Percentiles rank a stretch among this genome's conserved stretches.
These are phyloP conservation scores for Pseudogymnoascus sp. DNA, from an alignment of 2,329 filamentous ascomycete genomes.

Conservation along the genomic window DNA sequence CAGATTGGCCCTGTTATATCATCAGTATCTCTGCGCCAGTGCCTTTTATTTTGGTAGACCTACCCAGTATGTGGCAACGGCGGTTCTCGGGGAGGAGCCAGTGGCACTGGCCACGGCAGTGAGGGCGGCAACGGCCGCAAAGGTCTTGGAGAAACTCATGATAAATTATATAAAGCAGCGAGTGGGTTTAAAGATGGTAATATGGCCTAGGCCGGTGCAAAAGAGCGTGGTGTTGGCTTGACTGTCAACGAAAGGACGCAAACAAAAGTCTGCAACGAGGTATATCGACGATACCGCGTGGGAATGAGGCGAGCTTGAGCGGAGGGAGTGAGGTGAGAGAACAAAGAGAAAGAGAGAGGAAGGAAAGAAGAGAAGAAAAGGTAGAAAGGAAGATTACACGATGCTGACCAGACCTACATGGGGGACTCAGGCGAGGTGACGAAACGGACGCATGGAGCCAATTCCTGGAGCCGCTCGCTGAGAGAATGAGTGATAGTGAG, in stretches of 20 bases:
- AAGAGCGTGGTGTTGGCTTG: slow-evolving; percentile 1
- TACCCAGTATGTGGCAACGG: slow-evolving; percentile 38
- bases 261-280: slow-evolving; percentile 13
- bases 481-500: not conserved
- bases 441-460: not conserved
- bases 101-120: slow-evolving; percentile 18
- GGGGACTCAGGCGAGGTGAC: not conserved
- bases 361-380: not conserved
- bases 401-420: not conserved
- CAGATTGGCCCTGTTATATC: slow-evolving; percentile 33
- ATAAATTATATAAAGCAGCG: slow-evolving; percentile 12
- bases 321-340: not conserved
- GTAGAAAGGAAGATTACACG: not conserved
- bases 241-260: slow-evolving; percentile 14
- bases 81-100: slow-evolving; percentile 28
- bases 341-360: slow-evolving; percentile 3
- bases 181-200: slow-evolving; percentile 6
- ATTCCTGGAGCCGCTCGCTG: not conserved
- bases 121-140: slow-evolving; percentile 23
- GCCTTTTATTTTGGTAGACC: slow-evolving; percentile 6
- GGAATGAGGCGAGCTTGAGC: not conserved
- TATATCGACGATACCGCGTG: not conserved
- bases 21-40: not conserved
- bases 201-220: slow-evolving; percentile 11
- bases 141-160: slow-evolving; percentile 24